Conservation (phyloP, 225 moss, liverwort and hornwort species). For the Climacium dendroides region DNA sequence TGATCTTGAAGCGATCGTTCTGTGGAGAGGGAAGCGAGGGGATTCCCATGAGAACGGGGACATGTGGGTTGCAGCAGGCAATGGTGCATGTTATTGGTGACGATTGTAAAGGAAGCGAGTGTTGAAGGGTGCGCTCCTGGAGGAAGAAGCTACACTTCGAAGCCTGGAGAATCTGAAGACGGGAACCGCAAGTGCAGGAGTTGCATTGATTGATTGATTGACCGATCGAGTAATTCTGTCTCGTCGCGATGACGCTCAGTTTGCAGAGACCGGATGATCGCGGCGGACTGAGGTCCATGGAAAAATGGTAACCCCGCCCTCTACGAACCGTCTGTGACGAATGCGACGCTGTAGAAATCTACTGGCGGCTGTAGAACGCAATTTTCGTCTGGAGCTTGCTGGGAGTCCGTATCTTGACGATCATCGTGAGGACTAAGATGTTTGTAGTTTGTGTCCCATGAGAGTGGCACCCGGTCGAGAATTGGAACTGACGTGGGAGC, state of each 20-base stretch:
- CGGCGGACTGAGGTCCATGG: conserved; percentile 17
- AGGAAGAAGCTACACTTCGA: not conserved
- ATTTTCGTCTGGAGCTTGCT: not conserved
- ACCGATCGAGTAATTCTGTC: not conserved
- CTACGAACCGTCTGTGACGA: not conserved
- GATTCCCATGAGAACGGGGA: not conserved
- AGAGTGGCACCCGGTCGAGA: not conserved
- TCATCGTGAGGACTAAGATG: not conserved
- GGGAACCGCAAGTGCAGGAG: not conserved
- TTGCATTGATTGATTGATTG: not conserved
- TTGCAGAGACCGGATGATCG: conserved; percentile 34
- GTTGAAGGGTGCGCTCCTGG: not conserved
- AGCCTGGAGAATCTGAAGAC: not conserved
- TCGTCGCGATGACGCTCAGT: conserved; percentile 27
- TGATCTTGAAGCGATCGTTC: conserved; percentile 2
- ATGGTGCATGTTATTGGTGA: not conserved
- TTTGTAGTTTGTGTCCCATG: not conserved
- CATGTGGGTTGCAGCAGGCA: not conserved
- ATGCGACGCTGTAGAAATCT: not conserved
- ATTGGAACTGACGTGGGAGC: not conserved
- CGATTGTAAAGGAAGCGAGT: not conserved
- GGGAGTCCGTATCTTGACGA: not conserved
- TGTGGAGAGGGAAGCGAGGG: not conserved
- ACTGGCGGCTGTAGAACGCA: not conserved
- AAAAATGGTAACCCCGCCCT: conserved; percentile 21